Evolutionary conservation across 257 asterid species (phyloP).

Genomic region (Ocimum tenuiflorum): DNA sequence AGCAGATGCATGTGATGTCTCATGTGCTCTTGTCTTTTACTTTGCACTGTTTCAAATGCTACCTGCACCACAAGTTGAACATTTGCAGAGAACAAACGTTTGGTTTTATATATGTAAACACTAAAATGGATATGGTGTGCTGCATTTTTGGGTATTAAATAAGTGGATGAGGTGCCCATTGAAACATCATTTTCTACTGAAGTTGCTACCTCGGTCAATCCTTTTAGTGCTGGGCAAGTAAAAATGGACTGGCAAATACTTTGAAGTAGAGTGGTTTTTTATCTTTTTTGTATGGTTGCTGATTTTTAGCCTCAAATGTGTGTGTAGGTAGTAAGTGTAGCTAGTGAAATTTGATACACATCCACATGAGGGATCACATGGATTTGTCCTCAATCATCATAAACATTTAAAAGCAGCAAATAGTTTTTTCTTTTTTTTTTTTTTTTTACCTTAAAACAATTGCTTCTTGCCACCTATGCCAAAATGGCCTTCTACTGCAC

Average conservation of each 20-base stretch:
- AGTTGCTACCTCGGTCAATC: not conserved
- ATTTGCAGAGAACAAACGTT: constrained; percentile 11
- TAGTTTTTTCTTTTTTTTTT: not conserved
- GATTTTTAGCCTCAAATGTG: not conserved
- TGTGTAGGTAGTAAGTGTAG: not conserved
- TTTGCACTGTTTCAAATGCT: constrained; percentile 13
- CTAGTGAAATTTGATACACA: constrained; percentile 12
- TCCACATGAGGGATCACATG: constrained; percentile 31
- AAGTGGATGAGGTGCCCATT: not conserved
- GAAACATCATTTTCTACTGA: not conserved
- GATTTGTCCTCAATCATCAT: constrained; percentile 23
- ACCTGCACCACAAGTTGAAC: constrained; percentile 6
- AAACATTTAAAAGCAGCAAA: constrained; percentile 1
- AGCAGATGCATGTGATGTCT: constrained; percentile 36
- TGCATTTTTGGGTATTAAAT: not conserved
- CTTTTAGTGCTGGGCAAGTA: not conserved
- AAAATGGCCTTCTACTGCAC: not conserved
- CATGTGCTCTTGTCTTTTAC: constrained; percentile 41
- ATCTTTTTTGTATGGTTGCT: not conserved
- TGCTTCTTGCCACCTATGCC: not conserved
- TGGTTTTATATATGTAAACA: not conserved
- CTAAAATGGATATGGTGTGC: not conserved
- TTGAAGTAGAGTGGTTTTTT: not conserved
- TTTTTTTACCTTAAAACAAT: not conserved
- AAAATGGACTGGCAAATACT: not conserved